phyloP scores from a whole-genome alignment of 2,329 filamentous ascomycete genomes.

The Madurella fahalii region DNA sequence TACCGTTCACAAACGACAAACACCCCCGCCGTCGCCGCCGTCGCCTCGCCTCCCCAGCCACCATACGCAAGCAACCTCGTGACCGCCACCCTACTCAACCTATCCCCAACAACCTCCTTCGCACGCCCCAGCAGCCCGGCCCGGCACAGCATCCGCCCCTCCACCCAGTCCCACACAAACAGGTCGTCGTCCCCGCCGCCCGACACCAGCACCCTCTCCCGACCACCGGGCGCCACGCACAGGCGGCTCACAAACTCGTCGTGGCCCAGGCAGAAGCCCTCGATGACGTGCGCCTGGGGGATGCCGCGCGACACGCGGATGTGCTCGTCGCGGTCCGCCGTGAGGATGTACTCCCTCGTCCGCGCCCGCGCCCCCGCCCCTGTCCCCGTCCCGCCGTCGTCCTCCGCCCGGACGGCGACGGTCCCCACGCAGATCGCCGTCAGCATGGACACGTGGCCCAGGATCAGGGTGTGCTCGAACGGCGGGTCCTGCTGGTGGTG shows the following conservation, averaged over 20 bases:
- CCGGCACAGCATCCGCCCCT: slow-evolving; percentile 50
- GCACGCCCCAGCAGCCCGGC: slow-evolving; percentile 48
- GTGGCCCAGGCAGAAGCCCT: slow-evolving; percentile 86
- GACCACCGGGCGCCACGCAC: slow-evolving; percentile 52
- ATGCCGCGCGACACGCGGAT: slow-evolving; percentile 80
- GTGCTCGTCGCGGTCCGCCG: slow-evolving; percentile 61
- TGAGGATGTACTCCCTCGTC: slow-evolving; percentile 47
- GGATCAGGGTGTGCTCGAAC: slow-evolving; percentile 74
- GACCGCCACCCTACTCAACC: slow-evolving; percentile 44
- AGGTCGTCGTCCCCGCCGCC: slow-evolving; percentile 81
- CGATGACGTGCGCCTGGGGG: slow-evolving; percentile 80
- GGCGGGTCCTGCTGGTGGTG: background rate
- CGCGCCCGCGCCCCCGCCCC: no score
- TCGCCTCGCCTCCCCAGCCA: slow-evolving; percentile 20
- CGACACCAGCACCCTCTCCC: slow-evolving; percentile 66
- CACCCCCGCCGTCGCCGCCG: slow-evolving; percentile 32
- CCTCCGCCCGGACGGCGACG: background rate
- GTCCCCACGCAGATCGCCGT: slow-evolving; percentile 58
- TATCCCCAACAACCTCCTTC: slow-evolving; percentile 26
- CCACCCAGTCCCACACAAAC: slow-evolving; percentile 77
- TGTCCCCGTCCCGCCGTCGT: background rate
- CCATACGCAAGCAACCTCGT: slow-evolving; percentile 34
- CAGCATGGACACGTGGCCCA: slow-evolving; percentile 94
- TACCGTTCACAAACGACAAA: slow-evolving; percentile 44
- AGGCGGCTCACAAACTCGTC: slow-evolving; percentile 77